phyloP scores from a whole-genome alignment of 139 green algal genomes.

The Chlorella vulgaris region DNA sequence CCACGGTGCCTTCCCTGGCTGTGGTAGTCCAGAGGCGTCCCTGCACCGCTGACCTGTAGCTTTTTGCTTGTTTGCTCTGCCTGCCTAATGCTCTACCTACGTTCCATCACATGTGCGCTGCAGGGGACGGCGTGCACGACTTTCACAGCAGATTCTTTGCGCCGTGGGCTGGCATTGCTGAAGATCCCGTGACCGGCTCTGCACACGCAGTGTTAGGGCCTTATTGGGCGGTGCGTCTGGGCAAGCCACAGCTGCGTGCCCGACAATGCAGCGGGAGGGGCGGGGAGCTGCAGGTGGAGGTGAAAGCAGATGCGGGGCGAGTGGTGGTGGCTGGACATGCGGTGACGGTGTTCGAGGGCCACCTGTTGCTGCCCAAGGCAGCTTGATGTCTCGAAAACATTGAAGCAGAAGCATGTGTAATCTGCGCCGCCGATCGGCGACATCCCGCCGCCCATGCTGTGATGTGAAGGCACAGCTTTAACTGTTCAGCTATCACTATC shows the following conservation, averaged over 20 bases:
- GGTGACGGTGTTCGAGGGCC: conserved; percentile 24
- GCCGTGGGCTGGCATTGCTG: conserved; percentile 79
- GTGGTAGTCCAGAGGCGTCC: no score
- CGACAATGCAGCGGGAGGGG: conserved; percentile 57
- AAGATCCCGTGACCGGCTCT: conserved; percentile 89
- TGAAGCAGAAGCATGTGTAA: no score
- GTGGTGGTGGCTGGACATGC: conserved; percentile 26
- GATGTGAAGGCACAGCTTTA: no score
- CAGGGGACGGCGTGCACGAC: conserved; percentile 45
- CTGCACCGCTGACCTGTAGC: no score
- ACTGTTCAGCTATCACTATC: no score
- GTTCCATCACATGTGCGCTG: not conserved
- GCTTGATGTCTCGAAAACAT: not conserved
- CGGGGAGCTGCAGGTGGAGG: conserved; percentile 41
- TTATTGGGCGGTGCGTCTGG: conserved; percentile 57
- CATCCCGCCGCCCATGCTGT: no score
- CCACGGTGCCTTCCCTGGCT: no score
- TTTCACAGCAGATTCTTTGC: conserved; percentile 84
- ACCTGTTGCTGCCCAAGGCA: conserved; percentile 5
- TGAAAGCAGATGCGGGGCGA: not conserved
- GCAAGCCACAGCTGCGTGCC: conserved; percentile 42
- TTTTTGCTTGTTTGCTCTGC: not conserved
- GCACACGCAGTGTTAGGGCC: conserved; percentile 72
- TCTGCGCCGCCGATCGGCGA: no score
- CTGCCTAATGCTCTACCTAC: not conserved